Conservation (phyloP, 2,329 filamentous ascomycete genomes). For the Ophiostoma ulmi region DNA sequence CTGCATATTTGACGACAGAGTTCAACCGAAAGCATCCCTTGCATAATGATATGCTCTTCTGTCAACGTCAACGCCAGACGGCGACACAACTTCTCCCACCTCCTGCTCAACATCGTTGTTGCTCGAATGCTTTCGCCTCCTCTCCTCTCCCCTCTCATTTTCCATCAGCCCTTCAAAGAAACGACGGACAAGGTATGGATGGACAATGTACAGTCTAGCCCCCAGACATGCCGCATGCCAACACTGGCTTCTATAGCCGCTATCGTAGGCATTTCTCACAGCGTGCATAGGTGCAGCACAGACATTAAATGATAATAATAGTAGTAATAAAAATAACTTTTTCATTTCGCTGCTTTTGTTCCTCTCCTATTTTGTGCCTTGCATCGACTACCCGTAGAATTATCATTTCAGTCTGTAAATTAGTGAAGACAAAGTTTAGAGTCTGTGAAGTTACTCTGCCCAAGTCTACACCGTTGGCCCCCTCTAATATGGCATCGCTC, state of each 20-base stretch:
- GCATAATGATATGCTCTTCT: background rate
- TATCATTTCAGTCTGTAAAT: background rate
- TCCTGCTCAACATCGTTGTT: background rate
- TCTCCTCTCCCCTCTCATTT: background rate
- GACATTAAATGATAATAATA: background rate
- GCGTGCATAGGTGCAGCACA: background rate
- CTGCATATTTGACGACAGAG: no score
- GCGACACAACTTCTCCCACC: background rate
- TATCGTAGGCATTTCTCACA: background rate
- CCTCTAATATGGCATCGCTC: background rate
- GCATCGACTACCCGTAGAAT: background rate
- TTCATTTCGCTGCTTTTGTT: conserved; percentile 3
- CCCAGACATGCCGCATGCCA: conserved; percentile 3
- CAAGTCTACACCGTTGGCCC: background rate
- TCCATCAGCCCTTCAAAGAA: background rate
- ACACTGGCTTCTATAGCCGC: background rate
- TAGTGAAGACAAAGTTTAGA: background rate
- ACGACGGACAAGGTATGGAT: background rate
- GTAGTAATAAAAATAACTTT: conserved; percentile 4
- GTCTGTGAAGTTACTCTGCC: background rate
- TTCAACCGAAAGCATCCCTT: background rate
- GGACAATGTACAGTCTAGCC: conserved; percentile 6
- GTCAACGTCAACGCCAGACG: background rate
- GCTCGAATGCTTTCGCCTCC: background rate
- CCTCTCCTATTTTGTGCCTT: background rate